Evolutionary conservation across 2,329 filamentous ascomycete genomes (phyloP).

Genomic region (Fusarium sp.): DNA sequence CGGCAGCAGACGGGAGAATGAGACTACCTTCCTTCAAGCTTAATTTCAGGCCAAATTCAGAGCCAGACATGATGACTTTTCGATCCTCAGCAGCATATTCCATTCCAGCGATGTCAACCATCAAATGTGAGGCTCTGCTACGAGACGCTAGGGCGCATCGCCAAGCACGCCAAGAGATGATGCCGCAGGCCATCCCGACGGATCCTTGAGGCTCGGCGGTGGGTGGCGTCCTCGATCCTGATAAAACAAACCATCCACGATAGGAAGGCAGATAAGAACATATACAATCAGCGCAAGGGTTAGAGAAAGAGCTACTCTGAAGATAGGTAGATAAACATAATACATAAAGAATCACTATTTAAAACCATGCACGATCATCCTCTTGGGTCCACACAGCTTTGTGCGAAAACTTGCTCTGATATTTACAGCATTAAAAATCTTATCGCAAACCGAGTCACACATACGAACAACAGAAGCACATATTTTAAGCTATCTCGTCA

Average conservation of each 20-base stretch:
- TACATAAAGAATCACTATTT: no score
- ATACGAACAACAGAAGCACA: no score
- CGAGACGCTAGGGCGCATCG: background rate
- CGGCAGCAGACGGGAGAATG: background rate
- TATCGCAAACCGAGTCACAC: no score
- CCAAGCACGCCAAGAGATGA: slow-evolving; percentile 8
- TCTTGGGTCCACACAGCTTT: no score
- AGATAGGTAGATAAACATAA: background rate
- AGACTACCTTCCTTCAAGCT: background rate
- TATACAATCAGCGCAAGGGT: background rate
- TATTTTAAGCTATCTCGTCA: background rate
- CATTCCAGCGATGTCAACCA: background rate
- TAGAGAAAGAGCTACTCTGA: background rate
- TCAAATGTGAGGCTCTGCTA: background rate
- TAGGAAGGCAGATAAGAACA: background rate
- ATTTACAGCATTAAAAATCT: no score
- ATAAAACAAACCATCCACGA: background rate
- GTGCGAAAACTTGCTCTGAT: no score
- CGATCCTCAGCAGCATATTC: background rate
- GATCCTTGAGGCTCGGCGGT: background rate
- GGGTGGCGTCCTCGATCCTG: background rate
- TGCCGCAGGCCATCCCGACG: background rate
- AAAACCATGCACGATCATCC: no score
- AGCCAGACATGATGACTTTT: background rate
- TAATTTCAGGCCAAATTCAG: background rate